A percentile compares a stretch with the other conserved stretches of the same genome.
Conservation (phyloP, 331 rosid genomes). For the Cucumis variabilis region DNA sequence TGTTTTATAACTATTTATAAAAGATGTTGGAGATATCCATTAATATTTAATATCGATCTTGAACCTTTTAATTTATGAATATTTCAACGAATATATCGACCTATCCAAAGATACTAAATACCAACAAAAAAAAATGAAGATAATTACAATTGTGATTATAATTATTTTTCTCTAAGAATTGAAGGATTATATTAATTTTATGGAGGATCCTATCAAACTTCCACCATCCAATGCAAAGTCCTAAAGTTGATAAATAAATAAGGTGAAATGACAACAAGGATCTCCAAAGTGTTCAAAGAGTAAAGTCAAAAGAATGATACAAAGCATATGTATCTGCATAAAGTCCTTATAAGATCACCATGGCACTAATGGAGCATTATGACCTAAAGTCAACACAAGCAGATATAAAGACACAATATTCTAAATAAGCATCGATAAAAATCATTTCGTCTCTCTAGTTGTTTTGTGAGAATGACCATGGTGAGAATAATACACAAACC, state of each 20-base stretch:
- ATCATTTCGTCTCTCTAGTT: too few relatives aligned
- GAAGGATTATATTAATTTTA: background rate
- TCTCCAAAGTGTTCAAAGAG: background rate
- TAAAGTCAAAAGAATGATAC: conserved; percentile 13
- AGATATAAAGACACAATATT: background rate
- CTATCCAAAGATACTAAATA: too few relatives aligned
- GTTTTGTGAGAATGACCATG: background rate
- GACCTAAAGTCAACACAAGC: background rate
- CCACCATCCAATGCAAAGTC: background rate
- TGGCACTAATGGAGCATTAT: background rate
- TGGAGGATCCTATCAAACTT: background rate
- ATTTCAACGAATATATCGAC: too few relatives aligned
- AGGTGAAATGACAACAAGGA: background rate
- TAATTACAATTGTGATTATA: background rate
- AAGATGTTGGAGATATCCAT: too few relatives aligned
- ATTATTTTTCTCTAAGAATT: background rate
- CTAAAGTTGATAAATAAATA: background rate
- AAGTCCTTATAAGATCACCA: background rate
- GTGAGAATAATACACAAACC: too few relatives aligned
- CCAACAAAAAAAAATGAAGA: background rate
- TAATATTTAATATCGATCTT: too few relatives aligned
- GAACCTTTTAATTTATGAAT: too few relatives aligned
- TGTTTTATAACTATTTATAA: too few relatives aligned
- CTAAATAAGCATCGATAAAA: background rate
- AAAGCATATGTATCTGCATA: background rate